Conservation (phyloP, 2,329 filamentous ascomycete genomes). For the Pestalotiopsis sp. region DNA sequence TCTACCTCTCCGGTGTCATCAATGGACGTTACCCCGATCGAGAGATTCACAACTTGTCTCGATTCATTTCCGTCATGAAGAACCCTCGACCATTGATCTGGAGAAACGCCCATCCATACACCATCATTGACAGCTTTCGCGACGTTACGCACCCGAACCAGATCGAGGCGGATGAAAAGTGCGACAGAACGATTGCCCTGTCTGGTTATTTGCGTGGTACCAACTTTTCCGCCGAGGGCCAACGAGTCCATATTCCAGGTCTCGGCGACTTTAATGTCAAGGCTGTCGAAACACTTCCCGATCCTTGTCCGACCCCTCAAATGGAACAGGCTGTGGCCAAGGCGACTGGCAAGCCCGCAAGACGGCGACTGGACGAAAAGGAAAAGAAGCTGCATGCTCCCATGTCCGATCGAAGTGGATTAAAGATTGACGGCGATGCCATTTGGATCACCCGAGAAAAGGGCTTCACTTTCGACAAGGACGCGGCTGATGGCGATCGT, state of each 20-base stretch:
- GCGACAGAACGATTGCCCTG: slow-evolving; percentile 86
- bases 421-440: slow-evolving; percentile 95
- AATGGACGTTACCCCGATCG: slow-evolving; percentile 96
- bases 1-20: slow-evolving; percentile 94
- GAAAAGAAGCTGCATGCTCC: slow-evolving; percentile 95
- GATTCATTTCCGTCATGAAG: slow-evolving; percentile 98
- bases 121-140: slow-evolving; percentile 89
- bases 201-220: slow-evolving; percentile 95
- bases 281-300: slow-evolving; percentile 83
- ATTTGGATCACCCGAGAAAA: slow-evolving; percentile 81
- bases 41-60: slow-evolving; percentile 91
- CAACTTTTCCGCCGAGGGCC: slow-evolving; percentile 85
- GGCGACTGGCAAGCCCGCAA: slow-evolving; percentile 76
- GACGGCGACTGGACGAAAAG: slow-evolving; percentile 87
- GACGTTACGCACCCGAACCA: slow-evolving; percentile 93
- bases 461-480: slow-evolving; percentile 74
- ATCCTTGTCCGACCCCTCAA: slow-evolving; percentile 91
- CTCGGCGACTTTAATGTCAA: slow-evolving; percentile 86
- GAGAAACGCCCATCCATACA: slow-evolving; percentile 95
- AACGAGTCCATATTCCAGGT: slow-evolving; percentile 88
- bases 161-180: slow-evolving; percentile 85
- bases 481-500: slow-evolving; percentile 69
- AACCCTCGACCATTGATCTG: slow-evolving; percentile 95
- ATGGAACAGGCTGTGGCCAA: slow-evolving; percentile 89
- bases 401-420: slow-evolving; percentile 95